These are phyloP conservation scores for Termitomyces sp. DNA, from an alignment of 768 basidiomycete species.

Conservation along the genomic window DNA sequence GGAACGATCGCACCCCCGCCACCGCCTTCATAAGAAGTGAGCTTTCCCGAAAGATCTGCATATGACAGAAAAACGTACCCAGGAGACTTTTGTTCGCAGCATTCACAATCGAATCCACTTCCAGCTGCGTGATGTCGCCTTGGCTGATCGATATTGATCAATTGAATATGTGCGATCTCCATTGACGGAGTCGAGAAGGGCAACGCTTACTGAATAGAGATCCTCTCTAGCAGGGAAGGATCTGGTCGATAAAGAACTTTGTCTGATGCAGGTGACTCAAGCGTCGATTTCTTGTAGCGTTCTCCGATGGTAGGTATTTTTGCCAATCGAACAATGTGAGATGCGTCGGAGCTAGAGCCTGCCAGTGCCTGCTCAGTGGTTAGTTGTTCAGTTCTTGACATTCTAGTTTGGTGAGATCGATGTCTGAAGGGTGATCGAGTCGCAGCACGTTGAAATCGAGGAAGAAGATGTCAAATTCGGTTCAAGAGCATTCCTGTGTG, in stretches of 20 bases:
- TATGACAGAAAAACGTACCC: conserved; percentile 38
- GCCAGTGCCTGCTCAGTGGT: neutral
- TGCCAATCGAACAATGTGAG: conserved; percentile 29
- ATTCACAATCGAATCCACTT: conserved; percentile 76
- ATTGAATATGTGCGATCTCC: neutral
- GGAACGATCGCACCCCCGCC: conserved; percentile 58
- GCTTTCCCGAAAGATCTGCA: neutral
- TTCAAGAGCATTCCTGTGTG: neutral
- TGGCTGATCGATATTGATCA: conserved; percentile 39
- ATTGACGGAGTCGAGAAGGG: neutral
- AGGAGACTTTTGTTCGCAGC: conserved; percentile 73
- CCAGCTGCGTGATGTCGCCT: conserved; percentile 73
- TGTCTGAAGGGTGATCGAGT: neutral
- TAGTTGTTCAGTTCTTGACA: conserved; percentile 6
- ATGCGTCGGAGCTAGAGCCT: conserved; percentile 13
- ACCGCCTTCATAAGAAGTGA: conserved; percentile 46
- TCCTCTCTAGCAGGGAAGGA: conserved; percentile 41
- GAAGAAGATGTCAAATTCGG: neutral
- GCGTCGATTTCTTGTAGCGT: conserved; percentile 41
- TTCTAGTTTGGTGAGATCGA: neutral
- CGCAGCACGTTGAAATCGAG: neutral
- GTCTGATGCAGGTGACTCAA: conserved; percentile 31
- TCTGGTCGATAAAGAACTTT: conserved; percentile 35
- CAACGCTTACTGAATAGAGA: conserved; percentile 63
- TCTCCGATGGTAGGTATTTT: conserved; percentile 55